Evolutionary conservation across 148 eudicot genomes (phyloP), one percentile per base, ranked within the genome.

Genomic region (Camellia sinensis): DNA sequence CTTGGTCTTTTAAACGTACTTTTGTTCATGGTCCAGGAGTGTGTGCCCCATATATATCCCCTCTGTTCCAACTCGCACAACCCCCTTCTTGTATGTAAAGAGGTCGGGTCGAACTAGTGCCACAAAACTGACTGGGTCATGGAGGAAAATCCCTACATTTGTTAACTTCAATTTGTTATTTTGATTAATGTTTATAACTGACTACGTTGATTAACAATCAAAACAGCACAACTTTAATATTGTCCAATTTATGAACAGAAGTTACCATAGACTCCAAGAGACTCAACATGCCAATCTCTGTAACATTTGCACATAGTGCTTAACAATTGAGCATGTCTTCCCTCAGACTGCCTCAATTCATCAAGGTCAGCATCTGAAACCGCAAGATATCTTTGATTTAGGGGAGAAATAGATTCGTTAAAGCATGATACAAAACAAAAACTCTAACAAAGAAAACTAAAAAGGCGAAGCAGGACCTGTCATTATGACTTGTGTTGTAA

Each of bases 21-120:
- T 90, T 80, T 92, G 86, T 76, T 95, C 97, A 82, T 91, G 95
- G 82, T 94, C 97, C 98, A 94, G 80, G 43, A 94, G 75, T 4
- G 98, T 94, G 78, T 92, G 95, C 15, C 97, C 98, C 0, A 76
- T 81, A 52, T 92, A 92, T 57, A 92, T 82, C 68, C 98, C 98
- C 80, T 94, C 93, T 9, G 98, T 94, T 84, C 92, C 98, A 67
- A 94, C 97, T 79, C 97, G 91, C 65, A 92, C 97, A 54, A 92
- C 98, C 21, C 97, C 98, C 71, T 83, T 88, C 84, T 88, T 94
- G 89, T 85, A 92, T 15, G 95, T 92, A 56, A 94, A 94, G 71
- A 94, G 89, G 86, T 94, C 97, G 3, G 97, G 97, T 80, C 91
- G 88, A 70, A 90, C 90, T 54, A 94, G 82, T 15, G 97, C 97